Base-by-base conservation (phyloP, 768 basidiomycete species). In the Podaxis rugospora region DNA sequence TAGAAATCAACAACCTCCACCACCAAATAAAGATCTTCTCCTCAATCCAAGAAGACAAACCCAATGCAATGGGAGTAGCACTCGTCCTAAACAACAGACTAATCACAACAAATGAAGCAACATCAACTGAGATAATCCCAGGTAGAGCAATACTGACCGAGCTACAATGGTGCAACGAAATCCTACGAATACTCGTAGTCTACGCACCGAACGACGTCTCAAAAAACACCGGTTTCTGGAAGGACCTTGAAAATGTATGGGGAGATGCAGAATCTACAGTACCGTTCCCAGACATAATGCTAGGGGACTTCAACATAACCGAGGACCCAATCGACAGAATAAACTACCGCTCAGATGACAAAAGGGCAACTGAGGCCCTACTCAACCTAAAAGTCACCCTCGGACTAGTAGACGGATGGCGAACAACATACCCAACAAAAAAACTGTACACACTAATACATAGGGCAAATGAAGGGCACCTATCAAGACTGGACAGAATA, bases 221-320 rank as follows among this genome's bases (percentile, higher is more conserved):
- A 0, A 66, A 71, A n/a, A 74, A 78, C 25, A 13, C 53, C 0
- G 5, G 5, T 5, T 76, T 79, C 66, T 78, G 72, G 73, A 39
- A 58, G 18, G 49, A 65, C 3, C 57, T 71, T 4, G 14, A 63
- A 11, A 23, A 53, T 0, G 56, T 23, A 27, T 70, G 55, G 40
- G 36, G 5, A 37, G 36, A 47, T 2, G 25, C 50, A 44, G 55
- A 53, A 53, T 28, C 21, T 1, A 55, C 57, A 5, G 32, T 51
- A 16, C 61, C 60, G 9, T 64, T 55, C 49, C 74, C 71, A 3
- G 72, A n/a, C n/a, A n/a, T n/a, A n/a, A n/a, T n/a, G n/a, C n/a
- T n/a, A n/a, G n/a, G n/a, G n/a, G n/a, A n/a, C 61, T 75, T 75
- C 44, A 82, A 83, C 62, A 32, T 80, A 0, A 72, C 75, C 0